These are phyloP conservation scores for Coriaria nepalensis DNA, from an alignment of 306 rosid genomes.

Conservation along the genomic window DNA sequence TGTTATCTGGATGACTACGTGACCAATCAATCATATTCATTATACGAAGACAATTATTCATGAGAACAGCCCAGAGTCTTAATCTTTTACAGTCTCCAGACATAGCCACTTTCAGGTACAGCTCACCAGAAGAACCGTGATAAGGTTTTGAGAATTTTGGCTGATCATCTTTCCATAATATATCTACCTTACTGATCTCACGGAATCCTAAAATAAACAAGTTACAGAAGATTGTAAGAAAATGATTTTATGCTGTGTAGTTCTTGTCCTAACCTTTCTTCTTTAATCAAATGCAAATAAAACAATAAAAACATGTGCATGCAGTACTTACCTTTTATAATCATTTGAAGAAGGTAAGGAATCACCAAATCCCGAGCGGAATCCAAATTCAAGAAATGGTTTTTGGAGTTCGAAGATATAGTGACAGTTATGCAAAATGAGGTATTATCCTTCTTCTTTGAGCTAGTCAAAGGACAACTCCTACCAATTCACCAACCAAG, in stretches of 20 bases:
- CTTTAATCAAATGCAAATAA: too few species aligned
- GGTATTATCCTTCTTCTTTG: constrained; percentile 18
- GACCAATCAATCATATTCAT: constrained; percentile 84
- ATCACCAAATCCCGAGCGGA: constrained; percentile 38
- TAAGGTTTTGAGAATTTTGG: constrained; percentile 30
- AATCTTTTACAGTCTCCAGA: constrained; percentile 25
- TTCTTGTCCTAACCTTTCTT: too few species aligned
- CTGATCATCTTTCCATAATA: constrained; percentile 50
- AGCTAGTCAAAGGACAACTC: constrained; percentile 32
- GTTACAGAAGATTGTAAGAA: not conserved
- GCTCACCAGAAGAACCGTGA: constrained; percentile 48
- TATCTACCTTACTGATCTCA: constrained; percentile 67
- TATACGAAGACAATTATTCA: constrained; percentile 45
- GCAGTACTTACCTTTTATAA: constrained; percentile 53
- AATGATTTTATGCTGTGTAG: too few species aligned
- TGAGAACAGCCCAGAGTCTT: constrained; percentile 51
- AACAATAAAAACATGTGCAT: too few species aligned
- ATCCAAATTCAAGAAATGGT: constrained; percentile 33
- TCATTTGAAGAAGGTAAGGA: constrained; percentile 54
- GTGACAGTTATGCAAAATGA: constrained; percentile 42
- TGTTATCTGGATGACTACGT: constrained; percentile 83
- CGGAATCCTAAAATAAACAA: constrained; percentile 44
- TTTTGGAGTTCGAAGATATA: constrained; percentile 33
- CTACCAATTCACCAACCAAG: constrained; percentile 36
- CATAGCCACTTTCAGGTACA: constrained; percentile 63